Evolutionary conservation across 148 eudicot genomes (phyloP).

Genomic region (Diospyros lotus): DNA sequence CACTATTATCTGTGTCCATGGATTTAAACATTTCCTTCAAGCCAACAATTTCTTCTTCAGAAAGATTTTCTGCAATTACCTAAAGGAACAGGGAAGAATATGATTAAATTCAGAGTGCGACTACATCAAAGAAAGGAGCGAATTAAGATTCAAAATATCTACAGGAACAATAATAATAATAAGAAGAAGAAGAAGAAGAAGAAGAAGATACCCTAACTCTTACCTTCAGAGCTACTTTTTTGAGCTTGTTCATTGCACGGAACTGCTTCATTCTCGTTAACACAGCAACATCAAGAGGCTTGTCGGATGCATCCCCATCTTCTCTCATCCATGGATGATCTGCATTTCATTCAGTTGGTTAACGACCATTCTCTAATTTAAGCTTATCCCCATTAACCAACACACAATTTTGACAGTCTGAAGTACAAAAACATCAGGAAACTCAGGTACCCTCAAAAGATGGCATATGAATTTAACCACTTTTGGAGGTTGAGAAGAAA

Average conservation of each 20-base stretch:
- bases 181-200: too few species aligned
- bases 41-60: conserved; percentile 95
- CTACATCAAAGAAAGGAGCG: background rate
- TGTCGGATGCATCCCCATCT: conserved; percentile 93
- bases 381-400: too few species aligned
- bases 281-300: conserved; percentile 93
- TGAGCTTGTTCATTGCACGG: conserved; percentile 97
- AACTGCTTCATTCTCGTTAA: conserved; percentile 92
- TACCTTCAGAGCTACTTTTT: conserved; percentile 92
- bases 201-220: conserved; percentile 16
- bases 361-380: background rate
- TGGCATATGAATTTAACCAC: background rate
- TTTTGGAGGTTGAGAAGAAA: background rate
- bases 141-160: background rate
- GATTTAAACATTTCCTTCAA: conserved; percentile 94
- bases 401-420: background rate
- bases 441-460: background rate
- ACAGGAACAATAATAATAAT: background rate
- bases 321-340: conserved; percentile 97
- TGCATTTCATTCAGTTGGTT: conserved; percentile 29
- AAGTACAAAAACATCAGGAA: background rate
- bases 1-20: conserved; percentile 85
- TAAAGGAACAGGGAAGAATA: conserved; percentile 21
- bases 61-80: conserved; percentile 94
- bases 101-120: conserved; percentile 10